Evolutionary conservation across 345 rosid genomes (phyloP).

Genomic region (Limnanthes douglasii): DNA sequence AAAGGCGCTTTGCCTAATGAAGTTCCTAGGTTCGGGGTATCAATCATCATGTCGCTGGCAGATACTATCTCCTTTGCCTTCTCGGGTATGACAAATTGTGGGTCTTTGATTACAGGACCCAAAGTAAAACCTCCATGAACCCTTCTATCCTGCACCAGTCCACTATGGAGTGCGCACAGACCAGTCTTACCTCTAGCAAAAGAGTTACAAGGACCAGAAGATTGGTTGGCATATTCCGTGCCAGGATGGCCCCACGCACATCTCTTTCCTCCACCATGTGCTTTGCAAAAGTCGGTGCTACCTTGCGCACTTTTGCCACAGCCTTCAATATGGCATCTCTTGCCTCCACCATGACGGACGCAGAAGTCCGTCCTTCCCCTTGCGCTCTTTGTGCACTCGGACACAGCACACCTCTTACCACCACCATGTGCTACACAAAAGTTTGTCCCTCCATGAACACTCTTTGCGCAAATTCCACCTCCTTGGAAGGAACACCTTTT

Average conservation of each 20-base stretch:
- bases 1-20: conserved; percentile 11
- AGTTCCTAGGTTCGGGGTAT: conserved; percentile 17
- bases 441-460: conserved; percentile 97
- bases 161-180: conserved; percentile 74
- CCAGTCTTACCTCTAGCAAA: conserved; percentile 86
- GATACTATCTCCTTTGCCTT: conserved; percentile 32
- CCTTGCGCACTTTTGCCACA: conserved; percentile 98
- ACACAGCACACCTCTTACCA: conserved; percentile 83
- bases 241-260: conserved; percentile 92
- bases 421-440: conserved; percentile 99
- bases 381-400: conserved; percentile 91
- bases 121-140: conserved; percentile 69
- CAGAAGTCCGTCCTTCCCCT: conserved; percentile 92
- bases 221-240: conserved; percentile 40
- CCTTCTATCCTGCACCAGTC: conserved; percentile 67
- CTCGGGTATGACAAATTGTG: conserved; percentile 25
- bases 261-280: conserved; percentile 95
- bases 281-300: conserved; percentile 91
- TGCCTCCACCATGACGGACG: conserved; percentile 99
- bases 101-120: conserved; percentile 40
- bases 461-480: conserved; percentile 68
- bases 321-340: conserved; percentile 73
- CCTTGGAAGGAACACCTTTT: conserved; percentile 86
- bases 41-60: conserved; percentile 47
- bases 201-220: conserved; percentile 59